Percentiles rank a stretch among this genome's conserved stretches.
Evolutionary conservation across 169 alveolate genomes (phyloP).

Genomic region (Theileria annulata): DNA sequence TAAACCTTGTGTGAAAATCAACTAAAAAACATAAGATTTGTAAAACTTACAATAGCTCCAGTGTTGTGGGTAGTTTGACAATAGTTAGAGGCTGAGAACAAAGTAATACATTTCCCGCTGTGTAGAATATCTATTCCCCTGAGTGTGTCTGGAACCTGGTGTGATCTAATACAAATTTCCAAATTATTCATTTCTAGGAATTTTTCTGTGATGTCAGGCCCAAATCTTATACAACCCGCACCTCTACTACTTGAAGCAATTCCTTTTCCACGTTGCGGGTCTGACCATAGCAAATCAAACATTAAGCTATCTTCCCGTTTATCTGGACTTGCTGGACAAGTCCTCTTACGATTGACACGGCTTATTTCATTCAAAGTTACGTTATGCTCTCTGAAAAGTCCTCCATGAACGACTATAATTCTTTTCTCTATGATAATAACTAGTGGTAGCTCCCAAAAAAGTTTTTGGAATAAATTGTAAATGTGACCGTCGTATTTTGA

Average conservation of each 20-base stretch:
- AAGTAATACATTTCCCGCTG: slow-evolving; percentile 86
- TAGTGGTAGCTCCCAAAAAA: slow-evolving; percentile 84
- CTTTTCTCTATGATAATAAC: slow-evolving; percentile 84
- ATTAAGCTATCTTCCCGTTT: slow-evolving; percentile 82
- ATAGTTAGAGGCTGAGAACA: slow-evolving; percentile 89
- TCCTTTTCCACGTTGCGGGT: slow-evolving; percentile 85
- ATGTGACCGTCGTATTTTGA: slow-evolving; percentile 84
- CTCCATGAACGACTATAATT: slow-evolving; percentile 87
- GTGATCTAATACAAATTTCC: slow-evolving; percentile 88
- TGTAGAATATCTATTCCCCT: slow-evolving; percentile 86
- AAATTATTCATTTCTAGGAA: slow-evolving; percentile 84
- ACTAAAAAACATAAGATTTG: slow-evolving; percentile 4
- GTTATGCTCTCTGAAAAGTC: slow-evolving; percentile 85
- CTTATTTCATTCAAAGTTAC: slow-evolving; percentile 81
- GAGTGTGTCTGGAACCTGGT: slow-evolving; percentile 86
- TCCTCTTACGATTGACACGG: slow-evolving; percentile 81
- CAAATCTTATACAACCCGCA: slow-evolving; percentile 86
- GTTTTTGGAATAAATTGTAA: slow-evolving; percentile 83
- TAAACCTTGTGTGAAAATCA: slow-evolving; percentile 78
- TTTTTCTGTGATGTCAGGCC: slow-evolving; percentile 88
- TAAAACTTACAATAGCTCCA: slow-evolving; percentile 77
- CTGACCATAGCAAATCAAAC: slow-evolving; percentile 91
- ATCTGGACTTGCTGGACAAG: slow-evolving; percentile 85
- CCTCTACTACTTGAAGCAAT: slow-evolving; percentile 85
- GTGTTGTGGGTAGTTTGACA: slow-evolving; percentile 86